Conservation (phyloP, 2,329 filamentous ascomycete genomes). For the Colletotrichum orchidophilum region DNA sequence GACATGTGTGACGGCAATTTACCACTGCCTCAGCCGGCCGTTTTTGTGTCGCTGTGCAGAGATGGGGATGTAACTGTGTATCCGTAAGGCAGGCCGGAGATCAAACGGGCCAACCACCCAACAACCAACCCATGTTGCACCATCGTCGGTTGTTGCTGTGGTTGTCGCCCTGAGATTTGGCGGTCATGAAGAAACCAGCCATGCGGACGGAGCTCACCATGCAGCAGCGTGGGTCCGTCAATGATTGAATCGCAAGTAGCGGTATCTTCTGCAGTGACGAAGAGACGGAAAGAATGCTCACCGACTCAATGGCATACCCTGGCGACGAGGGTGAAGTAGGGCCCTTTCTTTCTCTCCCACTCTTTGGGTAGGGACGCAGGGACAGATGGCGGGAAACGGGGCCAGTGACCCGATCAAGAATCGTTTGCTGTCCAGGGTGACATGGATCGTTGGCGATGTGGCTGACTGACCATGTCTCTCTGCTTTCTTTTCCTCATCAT, state of each 20-base stretch:
- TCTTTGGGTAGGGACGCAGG: conserved; percentile 29
- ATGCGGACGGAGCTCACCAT: conserved; percentile 5
- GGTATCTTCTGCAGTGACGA: conserved; percentile 12
- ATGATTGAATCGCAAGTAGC: conserved; percentile 8
- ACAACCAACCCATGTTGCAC: not conserved
- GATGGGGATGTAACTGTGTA: not conserved
- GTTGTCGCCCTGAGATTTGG: not conserved
- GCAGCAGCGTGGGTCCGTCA: conserved; percentile 10
- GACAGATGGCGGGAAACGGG: conserved; percentile 20
- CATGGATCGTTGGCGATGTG: conserved; percentile 20
- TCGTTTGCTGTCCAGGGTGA: not conserved
- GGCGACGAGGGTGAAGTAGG: not conserved
- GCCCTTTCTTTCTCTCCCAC: not conserved
- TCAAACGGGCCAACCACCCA: not conserved
- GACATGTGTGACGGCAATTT: conserved; percentile 18
- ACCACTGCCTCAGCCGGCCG: not conserved
- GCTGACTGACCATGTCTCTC: not conserved
- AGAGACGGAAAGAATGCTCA: conserved; percentile 1
- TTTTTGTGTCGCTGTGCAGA: not conserved
- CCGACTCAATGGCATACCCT: conserved; percentile 18
- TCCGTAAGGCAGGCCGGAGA: not conserved
- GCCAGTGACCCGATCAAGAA: conserved; percentile 10
- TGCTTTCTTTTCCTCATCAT: not conserved
- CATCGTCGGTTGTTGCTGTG: not conserved
- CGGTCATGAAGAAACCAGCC: conserved; percentile 14